These are phyloP conservation scores for Lactifluus pinguis DNA, from an alignment of 768 basidiomycete genomes.

Conservation along the genomic window DNA sequence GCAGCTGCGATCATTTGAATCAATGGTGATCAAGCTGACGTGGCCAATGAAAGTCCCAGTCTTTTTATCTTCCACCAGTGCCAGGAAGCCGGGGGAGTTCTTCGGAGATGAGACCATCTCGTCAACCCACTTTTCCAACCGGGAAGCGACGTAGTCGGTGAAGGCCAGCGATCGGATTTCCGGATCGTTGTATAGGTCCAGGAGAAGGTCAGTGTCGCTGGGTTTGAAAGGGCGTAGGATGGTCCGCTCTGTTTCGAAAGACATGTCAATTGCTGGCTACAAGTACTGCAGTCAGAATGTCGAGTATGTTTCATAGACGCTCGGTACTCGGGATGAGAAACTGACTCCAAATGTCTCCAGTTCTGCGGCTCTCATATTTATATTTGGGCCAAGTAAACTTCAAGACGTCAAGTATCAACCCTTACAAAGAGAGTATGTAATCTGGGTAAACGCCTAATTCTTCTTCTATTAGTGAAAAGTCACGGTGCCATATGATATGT, in stretches of 20 bases:
- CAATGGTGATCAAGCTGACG: background rate
- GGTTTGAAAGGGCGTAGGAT: conserved; percentile 5
- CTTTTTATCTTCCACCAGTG: conserved; percentile 12
- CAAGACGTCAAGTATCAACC: background rate
- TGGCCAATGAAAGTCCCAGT: conserved; percentile 12
- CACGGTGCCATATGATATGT: background rate
- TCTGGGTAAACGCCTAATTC: background rate
- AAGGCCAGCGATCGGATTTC: conserved; percentile 13
- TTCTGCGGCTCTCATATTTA: background rate
- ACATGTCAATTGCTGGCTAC: conserved; percentile 2
- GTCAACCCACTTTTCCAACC: conserved; percentile 4
- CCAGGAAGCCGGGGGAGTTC: background rate
- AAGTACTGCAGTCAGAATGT: conserved; percentile 15
- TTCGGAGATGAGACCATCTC: background rate
- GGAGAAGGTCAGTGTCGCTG: conserved; percentile 6
- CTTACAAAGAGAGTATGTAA: background rate
- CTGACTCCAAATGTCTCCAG: background rate
- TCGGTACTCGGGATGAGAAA: background rate
- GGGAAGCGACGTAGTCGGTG: conserved; percentile 4
- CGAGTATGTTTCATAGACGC: background rate
- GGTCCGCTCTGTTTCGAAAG: conserved; percentile 2
- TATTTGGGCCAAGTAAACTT: background rate
- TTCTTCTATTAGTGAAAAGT: background rate
- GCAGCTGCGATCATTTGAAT: background rate
- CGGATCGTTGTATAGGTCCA: conserved; percentile 7